Conservation (phyloP, 352 stramenopile genomes). For the Globisporangium heterothallicum region DNA sequence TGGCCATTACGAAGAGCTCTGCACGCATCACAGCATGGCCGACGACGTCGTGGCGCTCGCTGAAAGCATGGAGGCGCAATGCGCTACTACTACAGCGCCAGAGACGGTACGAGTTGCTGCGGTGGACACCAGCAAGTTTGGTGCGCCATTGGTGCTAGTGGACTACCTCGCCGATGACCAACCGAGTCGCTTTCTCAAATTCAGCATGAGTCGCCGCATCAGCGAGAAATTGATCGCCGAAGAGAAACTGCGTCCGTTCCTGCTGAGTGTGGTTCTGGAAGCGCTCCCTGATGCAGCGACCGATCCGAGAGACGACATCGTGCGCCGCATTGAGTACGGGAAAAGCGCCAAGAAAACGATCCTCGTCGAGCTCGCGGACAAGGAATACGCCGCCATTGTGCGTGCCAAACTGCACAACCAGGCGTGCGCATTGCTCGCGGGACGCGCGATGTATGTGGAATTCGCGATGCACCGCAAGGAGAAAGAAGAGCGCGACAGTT, state of each 20-base stretch:
- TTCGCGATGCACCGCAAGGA: constrained; percentile 61
- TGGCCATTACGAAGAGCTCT: not conserved
- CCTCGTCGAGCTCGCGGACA: constrained; percentile 30
- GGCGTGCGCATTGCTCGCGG: constrained; percentile 43
- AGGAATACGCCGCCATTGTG: constrained; percentile 16
- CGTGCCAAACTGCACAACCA: constrained; percentile 50
- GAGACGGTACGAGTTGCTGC: not conserved
- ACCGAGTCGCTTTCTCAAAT: constrained; percentile 53
- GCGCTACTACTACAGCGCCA: not conserved
- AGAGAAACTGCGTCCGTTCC: constrained; percentile 42
- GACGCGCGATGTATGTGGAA: constrained; percentile 69
- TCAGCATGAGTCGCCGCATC: constrained; percentile 71
- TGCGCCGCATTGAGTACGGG: constrained; percentile 52
- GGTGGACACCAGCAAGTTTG: not conserved
- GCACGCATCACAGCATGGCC: not conserved
- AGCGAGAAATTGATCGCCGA: constrained; percentile 42
- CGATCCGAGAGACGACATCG: constrained; percentile 7
- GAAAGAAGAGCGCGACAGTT: constrained; percentile 56
- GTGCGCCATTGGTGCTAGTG: constrained; percentile 12
- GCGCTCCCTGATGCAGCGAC: constrained; percentile 1
- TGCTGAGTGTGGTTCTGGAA: constrained; percentile 14
- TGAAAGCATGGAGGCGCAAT: constrained; percentile 2
- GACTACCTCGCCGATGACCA: constrained; percentile 50
- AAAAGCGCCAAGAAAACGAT: constrained; percentile 46
- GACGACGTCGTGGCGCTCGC: constrained; percentile 5